phyloP scores from a whole-genome alignment of 2,329 filamentous ascomycete species.

The Aspergillus felis region DNA sequence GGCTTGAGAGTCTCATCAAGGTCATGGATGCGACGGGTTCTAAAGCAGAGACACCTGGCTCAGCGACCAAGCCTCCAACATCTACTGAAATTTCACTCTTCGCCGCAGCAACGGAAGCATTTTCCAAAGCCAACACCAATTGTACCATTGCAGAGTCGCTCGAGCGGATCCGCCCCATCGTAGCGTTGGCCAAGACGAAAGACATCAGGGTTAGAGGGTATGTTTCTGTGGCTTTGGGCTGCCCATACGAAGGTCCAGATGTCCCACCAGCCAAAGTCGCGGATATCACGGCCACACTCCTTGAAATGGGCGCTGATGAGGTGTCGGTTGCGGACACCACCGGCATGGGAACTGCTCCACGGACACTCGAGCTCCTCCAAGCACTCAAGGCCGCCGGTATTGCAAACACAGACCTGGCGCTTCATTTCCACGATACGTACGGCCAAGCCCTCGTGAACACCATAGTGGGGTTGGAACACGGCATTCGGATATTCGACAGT shows the following conservation, averaged over 20 bases:
- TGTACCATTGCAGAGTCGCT: constrained; percentile 61
- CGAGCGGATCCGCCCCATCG: constrained; percentile 55
- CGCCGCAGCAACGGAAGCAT: constrained; percentile 61
- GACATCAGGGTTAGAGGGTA: constrained; percentile 60
- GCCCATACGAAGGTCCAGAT: constrained; percentile 63
- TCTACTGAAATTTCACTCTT: constrained; percentile 60
- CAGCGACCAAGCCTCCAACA: constrained; percentile 28
- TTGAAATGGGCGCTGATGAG: constrained; percentile 64
- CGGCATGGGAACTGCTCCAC: constrained; percentile 63
- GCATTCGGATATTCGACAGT: constrained; percentile 60
- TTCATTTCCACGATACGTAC: constrained; percentile 66
- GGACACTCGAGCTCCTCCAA: constrained; percentile 55
- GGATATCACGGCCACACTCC: constrained; percentile 55
- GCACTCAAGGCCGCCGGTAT: constrained; percentile 59
- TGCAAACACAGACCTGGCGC: constrained; percentile 55
- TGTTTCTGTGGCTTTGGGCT: constrained; percentile 62
- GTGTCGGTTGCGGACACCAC: constrained; percentile 65
- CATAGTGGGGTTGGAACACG: constrained; percentile 59
- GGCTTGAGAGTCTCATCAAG: constrained; percentile 57
- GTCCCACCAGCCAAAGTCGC: constrained; percentile 58
- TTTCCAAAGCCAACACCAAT: constrained; percentile 64
- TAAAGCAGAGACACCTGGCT: constrained; percentile 26
- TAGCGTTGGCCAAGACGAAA: constrained; percentile 52
- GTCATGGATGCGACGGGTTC: constrained; percentile 44
- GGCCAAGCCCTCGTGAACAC: constrained; percentile 63